Conservation (phyloP, 169 alveolate genomes). For the Eimeria necatrix region DNA sequence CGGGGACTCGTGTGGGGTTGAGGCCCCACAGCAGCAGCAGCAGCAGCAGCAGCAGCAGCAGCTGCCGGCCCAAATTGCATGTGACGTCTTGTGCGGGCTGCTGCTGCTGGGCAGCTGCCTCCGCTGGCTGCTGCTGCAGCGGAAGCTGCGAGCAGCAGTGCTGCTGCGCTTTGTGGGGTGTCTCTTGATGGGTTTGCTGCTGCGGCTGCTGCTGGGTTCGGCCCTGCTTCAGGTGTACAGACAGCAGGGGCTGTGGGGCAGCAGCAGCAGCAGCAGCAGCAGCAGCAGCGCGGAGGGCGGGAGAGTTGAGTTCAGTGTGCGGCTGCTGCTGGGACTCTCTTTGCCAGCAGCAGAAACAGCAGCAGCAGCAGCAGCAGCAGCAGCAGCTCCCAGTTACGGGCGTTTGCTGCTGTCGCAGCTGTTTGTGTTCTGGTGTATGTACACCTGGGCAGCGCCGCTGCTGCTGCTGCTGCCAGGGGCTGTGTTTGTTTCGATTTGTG, state of each 20-base stretch:
- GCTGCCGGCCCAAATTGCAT: neutral
- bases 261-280: slow-evolving; percentile 3
- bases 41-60: slow-evolving; percentile 3
- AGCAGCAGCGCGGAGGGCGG: neutral
- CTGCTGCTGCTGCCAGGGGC: neutral
- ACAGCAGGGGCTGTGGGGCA: neutral
- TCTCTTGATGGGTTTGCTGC: neutral
- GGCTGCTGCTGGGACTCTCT: neutral
- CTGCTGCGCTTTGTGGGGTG: slow-evolving; percentile 17
- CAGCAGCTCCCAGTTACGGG: slow-evolving; percentile 5
- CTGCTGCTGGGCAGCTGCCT: neutral
- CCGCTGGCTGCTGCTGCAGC: neutral
- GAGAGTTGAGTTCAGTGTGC: neutral
- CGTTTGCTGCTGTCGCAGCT: neutral
- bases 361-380: neutral
- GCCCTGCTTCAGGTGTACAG: neutral
- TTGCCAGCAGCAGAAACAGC: too few relatives aligned
- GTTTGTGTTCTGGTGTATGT: slow-evolving; percentile 7
- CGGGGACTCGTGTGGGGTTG: neutral
- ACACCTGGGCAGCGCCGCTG: neutral
- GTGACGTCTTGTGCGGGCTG: neutral
- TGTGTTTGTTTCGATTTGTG: neutral
- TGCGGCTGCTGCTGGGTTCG: neutral
- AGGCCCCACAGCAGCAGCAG: neutral
- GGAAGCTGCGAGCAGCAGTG: slow-evolving; percentile 21